These are phyloP conservation scores for Paramecium caudatum DNA, from an alignment of 73 alveolate genomes.

Conservation along the genomic window DNA sequence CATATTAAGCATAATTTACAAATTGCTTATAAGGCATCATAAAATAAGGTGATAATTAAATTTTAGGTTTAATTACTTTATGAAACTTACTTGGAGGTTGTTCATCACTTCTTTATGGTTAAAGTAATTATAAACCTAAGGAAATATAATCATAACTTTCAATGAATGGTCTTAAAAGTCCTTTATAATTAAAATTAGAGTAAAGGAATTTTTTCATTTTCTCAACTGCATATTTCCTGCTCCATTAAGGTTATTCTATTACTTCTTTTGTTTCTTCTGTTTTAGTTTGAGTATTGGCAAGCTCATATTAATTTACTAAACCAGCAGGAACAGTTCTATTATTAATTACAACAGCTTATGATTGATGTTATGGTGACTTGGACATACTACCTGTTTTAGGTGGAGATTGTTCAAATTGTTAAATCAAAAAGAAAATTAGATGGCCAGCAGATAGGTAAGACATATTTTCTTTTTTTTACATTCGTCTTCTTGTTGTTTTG, in stretches of 20 bases:
- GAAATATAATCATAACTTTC: not conserved
- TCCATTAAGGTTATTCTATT: not conserved
- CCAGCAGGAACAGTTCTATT: slow-evolving; percentile 42
- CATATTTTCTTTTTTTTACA: not conserved
- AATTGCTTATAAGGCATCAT: slow-evolving; percentile 37
- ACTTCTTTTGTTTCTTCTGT: not conserved
- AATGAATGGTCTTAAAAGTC: slow-evolving; percentile 14
- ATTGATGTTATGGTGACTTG: not conserved
- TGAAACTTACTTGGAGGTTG: slow-evolving; percentile 17
- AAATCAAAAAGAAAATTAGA: not conserved
- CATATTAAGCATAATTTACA: not conserved
- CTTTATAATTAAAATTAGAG: not conserved
- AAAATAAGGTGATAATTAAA: slow-evolving; percentile 11
- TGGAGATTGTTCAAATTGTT: not conserved
- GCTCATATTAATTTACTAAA: not conserved
- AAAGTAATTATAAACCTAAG: slow-evolving; percentile 1
- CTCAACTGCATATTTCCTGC: not conserved
- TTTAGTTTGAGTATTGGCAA: not conserved
- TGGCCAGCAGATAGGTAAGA: slow-evolving; percentile 33
- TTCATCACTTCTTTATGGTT: slow-evolving; percentile 42
- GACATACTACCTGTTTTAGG: slow-evolving; percentile 14
- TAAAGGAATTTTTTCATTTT: slow-evolving; percentile 26
- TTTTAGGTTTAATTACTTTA: slow-evolving; percentile 9
- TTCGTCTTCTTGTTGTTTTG: not conserved
- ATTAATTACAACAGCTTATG: not conserved